Evolutionary conservation across 306 rosid genomes (phyloP), one percentile per base, ranked within the genome.

Genomic region (Vicia villosa): DNA sequence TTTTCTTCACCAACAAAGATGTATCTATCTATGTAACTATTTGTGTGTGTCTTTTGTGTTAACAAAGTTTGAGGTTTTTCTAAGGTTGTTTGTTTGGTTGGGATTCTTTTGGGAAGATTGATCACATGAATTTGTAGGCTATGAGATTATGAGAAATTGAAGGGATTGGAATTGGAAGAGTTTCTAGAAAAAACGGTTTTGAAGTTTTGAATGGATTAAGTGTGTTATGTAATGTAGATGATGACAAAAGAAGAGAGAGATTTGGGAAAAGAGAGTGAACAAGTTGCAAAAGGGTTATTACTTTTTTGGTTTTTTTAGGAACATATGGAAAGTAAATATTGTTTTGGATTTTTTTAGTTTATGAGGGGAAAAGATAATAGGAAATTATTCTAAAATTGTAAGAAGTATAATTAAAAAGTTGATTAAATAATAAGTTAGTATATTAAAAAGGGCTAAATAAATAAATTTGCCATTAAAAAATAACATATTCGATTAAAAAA

Each of bases 1-100:
- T 22, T 68, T 81, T 57, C 77, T 73, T 73, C 79, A 68, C 66
- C 76, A 19, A 26, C 66, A 69, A 41, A 5, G 26, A 15, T 49
- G 45, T 67, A 4, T n/a, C 8, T 55, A 3, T 11, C 19, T 40
- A 19, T 32, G 34, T 37, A 68, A 8, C 10, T 21, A 15, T 30
- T 36, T 46, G 6, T 15, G 14, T 14, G 7, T 46, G 22, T 14
- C 1, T 32, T 38, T 45, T 14, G 59, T 68, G 67, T 73, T 20
- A 68, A 74, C 49, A 45, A 20, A 47, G 28, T 6, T 15, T 22
- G 40, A 52, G 66, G 79, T 32, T 32, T 41, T 58, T 41, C 17
- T 28, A 17, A 47, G 15, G 70, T 20, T 43, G 73, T 34, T 28
- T 68, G 46, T n/a, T 61, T 11, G n/a, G 19, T 7, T 15, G n/a